Conservation (phyloP, 352 stramenopile genomes). For the Phytophthora uliginosa region DNA sequence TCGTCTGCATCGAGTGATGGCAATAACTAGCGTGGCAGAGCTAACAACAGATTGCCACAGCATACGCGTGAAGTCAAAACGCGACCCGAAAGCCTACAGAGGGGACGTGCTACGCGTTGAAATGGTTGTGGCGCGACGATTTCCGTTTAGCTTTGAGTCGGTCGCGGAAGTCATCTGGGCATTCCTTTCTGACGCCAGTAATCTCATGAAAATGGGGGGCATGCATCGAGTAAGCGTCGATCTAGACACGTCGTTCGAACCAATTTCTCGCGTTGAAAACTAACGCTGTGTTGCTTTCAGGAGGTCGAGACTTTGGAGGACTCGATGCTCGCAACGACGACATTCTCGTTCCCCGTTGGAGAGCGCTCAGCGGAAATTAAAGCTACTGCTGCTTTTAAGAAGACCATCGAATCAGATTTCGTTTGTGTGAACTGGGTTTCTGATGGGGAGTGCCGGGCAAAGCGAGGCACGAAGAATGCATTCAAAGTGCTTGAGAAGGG, state of each 20-base stretch:
- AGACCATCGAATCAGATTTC: background rate
- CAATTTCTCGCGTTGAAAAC: background rate
- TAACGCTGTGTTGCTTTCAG: background rate
- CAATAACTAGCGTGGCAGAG: slow-evolving; percentile 6
- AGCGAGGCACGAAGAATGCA: slow-evolving; percentile 33
- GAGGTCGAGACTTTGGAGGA: slow-evolving; percentile 32
- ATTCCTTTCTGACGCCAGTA: slow-evolving; percentile 34
- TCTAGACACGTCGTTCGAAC: background rate
- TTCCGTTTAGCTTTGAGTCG: slow-evolving; percentile 44
- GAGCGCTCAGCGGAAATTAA: slow-evolving; percentile 13
- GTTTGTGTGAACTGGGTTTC: slow-evolving; percentile 43
- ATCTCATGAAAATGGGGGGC: slow-evolving; percentile 28
- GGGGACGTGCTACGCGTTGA: slow-evolving; percentile 37
- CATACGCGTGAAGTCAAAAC: slow-evolving; percentile 33
- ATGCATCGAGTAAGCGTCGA: slow-evolving; percentile 17
- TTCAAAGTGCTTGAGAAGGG: slow-evolving; percentile 54
- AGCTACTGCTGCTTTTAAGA: slow-evolving; percentile 20
- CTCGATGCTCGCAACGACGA: slow-evolving; percentile 41
- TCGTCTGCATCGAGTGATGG: slow-evolving; percentile 32
- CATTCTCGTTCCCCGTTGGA: slow-evolving; percentile 29
- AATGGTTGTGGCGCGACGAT: slow-evolving; percentile 31
- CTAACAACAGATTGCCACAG: slow-evolving; percentile 36
- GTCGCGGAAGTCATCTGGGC: slow-evolving; percentile 45
- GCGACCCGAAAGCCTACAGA: slow-evolving; percentile 6
- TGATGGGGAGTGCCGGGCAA: slow-evolving; percentile 43